These are phyloP conservation scores for Abortiporus biennis DNA, from an alignment of 1,284 basidiomycete species.

Conservation along the genomic window DNA sequence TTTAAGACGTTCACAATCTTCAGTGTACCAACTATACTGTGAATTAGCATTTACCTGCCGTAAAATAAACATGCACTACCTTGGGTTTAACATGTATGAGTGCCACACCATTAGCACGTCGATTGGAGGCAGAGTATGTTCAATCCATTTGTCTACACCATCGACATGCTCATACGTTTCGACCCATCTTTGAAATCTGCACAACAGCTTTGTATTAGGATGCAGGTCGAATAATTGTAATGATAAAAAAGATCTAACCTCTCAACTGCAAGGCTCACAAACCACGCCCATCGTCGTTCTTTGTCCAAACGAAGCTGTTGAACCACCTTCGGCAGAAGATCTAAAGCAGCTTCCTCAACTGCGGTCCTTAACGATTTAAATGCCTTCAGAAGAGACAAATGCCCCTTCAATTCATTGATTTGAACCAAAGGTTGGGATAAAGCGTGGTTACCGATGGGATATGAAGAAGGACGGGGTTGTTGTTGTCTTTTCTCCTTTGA, in stretches of 20 bases:
- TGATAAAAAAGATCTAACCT: conserved; percentile 9
- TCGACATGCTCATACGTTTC: conserved; percentile 16
- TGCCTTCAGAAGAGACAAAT: conserved; percentile 12
- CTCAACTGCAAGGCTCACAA: conserved; percentile 18
- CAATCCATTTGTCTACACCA: conserved; percentile 17
- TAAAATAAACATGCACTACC: no score
- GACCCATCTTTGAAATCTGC: conserved; percentile 31
- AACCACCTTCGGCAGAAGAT: conserved; percentile 6
- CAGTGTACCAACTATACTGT: conserved; percentile 32
- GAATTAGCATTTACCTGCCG: no score
- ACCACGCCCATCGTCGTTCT: conserved; percentile 19
- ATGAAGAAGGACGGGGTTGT: no score
- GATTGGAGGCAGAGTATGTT: conserved; percentile 31
- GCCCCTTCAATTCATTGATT: conserved; percentile 11
- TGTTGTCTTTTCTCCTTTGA: no score
- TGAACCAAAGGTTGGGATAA: conserved; percentile 10
- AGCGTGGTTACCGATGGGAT: conserved; percentile 7
- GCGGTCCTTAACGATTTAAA: conserved; percentile 11
- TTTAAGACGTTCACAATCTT: conserved; percentile 30
- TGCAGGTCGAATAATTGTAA: background rate
- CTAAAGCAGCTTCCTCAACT: conserved; percentile 5
- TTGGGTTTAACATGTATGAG: conserved; percentile 41
- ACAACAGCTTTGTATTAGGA: background rate
- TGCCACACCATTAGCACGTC: conserved; percentile 49
- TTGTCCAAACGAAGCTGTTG: conserved; percentile 5